Evolutionary conservation across 2,329 filamentous ascomycete species (phyloP), one percentile per base, ranked within the genome.

Genomic region (Juglanconis oblonga): DNA sequence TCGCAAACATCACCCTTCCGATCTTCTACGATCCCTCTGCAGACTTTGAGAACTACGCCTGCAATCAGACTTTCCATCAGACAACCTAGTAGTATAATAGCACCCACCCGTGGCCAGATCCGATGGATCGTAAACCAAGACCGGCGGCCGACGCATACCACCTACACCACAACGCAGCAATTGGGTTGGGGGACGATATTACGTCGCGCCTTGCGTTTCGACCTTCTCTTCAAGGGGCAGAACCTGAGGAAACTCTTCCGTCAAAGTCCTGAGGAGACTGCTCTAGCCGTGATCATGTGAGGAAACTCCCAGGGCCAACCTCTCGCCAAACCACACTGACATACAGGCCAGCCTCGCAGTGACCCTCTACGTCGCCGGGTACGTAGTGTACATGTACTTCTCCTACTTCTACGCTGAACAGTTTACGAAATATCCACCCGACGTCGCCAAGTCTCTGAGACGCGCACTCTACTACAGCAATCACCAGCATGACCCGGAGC

Each of bases 391-490:
- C 62, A 70, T 79, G 52, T 85, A 84, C 72, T 80, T 83, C 63
- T 75, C 75, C 64, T 82, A 82, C 65, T 86, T 85, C 70, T 80
- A 85, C 67, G 77, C 80, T 56, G 69, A 74, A 33, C 78, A 84
- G 60, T 83, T 85, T 67, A 84, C 81, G 54, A 77, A 75, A 61
- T 86, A 81, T 70, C 91, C 91, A 2, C 84, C 89, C 47, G 81
- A 86, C 1, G 86, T 94, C 38, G 90, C 90, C 9, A 87, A 89
- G 68, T 87, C 90, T 62, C 81, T 99, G 51, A 90, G 95, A 36
- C 85, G 87, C 66, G 95, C 92, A 0, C 78, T 98, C 32, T 97
- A 94, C 77, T 96, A 91, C 74, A 91, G 88, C 65, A 93, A 95
- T 69, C 84, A 89, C 64, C 81, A 85, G 44, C 82, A 89, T 4